Evolutionary conservation across 768 basidiomycete species (phyloP).

Genomic region (Suillus placidus): DNA sequence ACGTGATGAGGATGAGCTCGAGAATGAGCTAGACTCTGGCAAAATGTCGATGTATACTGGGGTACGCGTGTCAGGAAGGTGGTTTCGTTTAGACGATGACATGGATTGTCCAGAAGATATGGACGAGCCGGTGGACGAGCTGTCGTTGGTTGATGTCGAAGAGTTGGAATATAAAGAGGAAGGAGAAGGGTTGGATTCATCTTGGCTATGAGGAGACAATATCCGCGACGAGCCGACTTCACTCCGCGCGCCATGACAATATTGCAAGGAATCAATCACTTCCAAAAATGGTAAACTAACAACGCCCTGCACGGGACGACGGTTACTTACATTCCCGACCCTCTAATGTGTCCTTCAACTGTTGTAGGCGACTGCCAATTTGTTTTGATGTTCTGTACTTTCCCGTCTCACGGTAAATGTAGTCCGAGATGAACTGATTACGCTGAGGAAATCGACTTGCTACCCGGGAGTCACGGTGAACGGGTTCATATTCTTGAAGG

Average conservation of each 20-base stretch:
- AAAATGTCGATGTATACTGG: slow-evolving; percentile 39
- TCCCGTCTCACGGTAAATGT: slow-evolving; percentile 70
- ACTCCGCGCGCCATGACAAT: slow-evolving; percentile 28
- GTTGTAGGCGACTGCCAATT: slow-evolving; percentile 80
- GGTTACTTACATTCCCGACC: slow-evolving; percentile 65
- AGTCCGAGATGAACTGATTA: slow-evolving; percentile 80
- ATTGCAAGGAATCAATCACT: slow-evolving; percentile 36
- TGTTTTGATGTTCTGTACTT: slow-evolving; percentile 75
- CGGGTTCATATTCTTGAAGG: slow-evolving; percentile 69
- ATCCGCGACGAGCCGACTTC: slow-evolving; percentile 24
- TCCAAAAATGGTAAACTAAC: slow-evolving; percentile 27
- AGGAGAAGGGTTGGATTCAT: slow-evolving; percentile 18
- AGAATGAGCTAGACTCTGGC: slow-evolving; percentile 22
- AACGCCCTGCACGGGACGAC: slow-evolving; percentile 1
- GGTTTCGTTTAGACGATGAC: slow-evolving; percentile 27
- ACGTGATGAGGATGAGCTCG: neutral
- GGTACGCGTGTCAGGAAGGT: slow-evolving; percentile 27
- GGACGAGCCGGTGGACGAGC: slow-evolving; percentile 24
- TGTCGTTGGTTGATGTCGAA: slow-evolving; percentile 13
- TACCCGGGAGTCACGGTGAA: slow-evolving; percentile 72
- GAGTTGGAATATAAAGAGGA: slow-evolving; percentile 30
- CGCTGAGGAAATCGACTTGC: slow-evolving; percentile 78
- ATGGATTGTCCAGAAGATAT: slow-evolving; percentile 20
- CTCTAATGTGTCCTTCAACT: slow-evolving; percentile 72
- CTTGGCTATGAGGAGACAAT: slow-evolving; percentile 18